A percentile compares a stretch with the other conserved stretches of the same genome.
Conservation (phyloP, 1,284 basidiomycete species). For the Inonotus obliquus region DNA sequence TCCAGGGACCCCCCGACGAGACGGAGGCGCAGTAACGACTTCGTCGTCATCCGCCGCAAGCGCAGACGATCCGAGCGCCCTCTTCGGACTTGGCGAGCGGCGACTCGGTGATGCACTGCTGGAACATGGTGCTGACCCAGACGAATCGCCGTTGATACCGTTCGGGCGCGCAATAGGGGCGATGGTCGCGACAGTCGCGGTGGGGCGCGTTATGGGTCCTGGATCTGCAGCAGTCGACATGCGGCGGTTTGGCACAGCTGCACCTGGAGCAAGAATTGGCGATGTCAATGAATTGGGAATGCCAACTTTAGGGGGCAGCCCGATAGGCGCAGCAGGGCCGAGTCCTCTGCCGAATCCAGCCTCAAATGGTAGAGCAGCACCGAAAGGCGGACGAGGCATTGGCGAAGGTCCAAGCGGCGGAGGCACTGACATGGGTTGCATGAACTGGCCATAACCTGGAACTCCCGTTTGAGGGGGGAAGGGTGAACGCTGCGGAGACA, state of each 20-base stretch:
- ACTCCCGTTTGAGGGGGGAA: constrained; percentile 3
- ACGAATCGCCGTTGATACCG: constrained; percentile 34
- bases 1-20: constrained; percentile 31
- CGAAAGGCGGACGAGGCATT: constrained; percentile 44
- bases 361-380: constrained; percentile 44
- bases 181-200: constrained; percentile 39
- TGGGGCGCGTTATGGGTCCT: constrained; percentile 53
- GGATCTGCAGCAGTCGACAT: constrained; percentile 29
- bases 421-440: constrained; percentile 36
- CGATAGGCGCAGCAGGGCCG: constrained; percentile 49
- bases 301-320: constrained; percentile 32
- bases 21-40: constrained; percentile 37
- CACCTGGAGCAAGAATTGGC: constrained; percentile 23
- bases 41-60: constrained; percentile 74
- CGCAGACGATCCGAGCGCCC: constrained; percentile 69
- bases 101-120: constrained; percentile 58
- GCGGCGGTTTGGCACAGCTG: constrained; percentile 28
- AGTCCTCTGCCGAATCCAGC: constrained; percentile 38
- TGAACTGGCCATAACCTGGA: constrained; percentile 40
- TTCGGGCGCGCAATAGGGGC: constrained; percentile 59
- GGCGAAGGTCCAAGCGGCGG: constrained; percentile 47
- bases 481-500: constrained; percentile 16
- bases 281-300: constrained; percentile 34
- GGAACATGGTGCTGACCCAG: constrained; percentile 38
- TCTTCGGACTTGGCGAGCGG: constrained; percentile 69